Percentiles rank a stretch among this genome's conserved stretches.
These are phyloP conservation scores for Bolboschoenus planiculmis DNA, from an alignment of 176 grass and related monocot genomes.

Conservation along the genomic window DNA sequence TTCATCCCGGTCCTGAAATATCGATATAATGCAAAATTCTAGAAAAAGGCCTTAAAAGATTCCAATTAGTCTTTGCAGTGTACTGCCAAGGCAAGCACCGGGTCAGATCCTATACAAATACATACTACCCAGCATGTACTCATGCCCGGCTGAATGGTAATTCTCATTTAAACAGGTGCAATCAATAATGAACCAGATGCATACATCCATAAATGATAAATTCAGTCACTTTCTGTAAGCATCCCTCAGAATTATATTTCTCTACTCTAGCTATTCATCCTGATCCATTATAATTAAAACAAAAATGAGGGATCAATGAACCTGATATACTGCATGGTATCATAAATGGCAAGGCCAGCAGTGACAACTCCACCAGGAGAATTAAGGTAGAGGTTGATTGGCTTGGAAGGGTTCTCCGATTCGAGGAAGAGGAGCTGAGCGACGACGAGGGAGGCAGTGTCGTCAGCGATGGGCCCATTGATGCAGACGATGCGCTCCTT, in stretches of 20 bases:
- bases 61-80: too few species aligned
- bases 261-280: neutral
- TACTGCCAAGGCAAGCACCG: neutral
- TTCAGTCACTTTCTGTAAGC: neutral
- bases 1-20: neutral
- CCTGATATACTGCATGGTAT: conserved; percentile 88
- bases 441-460: conserved; percentile 66
- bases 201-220: neutral
- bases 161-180: neutral
- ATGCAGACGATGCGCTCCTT: conserved; percentile 94
- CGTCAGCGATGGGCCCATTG: conserved; percentile 72
- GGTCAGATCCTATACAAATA: too few species aligned
- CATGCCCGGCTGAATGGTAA: neutral
- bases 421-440: conserved; percentile 99
- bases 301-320: neutral
- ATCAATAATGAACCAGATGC: neutral
- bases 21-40: too few species aligned
- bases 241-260: neutral
- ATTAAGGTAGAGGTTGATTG: conserved; percentile 86
- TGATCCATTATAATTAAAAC: neutral
- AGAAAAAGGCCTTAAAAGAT: too few species aligned
- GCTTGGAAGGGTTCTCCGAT: conserved; percentile 91
- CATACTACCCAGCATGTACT: neutral
- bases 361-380: conserved; percentile 72
- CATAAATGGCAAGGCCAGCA: conserved; percentile 86